phyloP scores from a whole-genome alignment of 2,329 filamentous ascomycete genomes.

The Akanthomyces lecanii region DNA sequence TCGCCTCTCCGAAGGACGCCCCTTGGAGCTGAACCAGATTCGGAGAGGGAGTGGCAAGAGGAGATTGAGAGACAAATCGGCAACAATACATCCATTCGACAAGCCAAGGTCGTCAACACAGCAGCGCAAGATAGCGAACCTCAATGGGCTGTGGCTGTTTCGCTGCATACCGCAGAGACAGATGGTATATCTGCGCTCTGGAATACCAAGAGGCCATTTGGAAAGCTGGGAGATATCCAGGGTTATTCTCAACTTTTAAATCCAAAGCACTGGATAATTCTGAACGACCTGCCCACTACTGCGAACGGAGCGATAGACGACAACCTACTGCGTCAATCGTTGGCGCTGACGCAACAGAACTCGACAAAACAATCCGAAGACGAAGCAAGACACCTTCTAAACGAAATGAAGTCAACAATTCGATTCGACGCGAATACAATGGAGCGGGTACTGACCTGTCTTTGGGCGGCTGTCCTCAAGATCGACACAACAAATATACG shows the following conservation, averaged over 20 bases:
- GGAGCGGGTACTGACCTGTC: neutral
- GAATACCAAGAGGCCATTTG: neutral
- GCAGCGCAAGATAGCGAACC: neutral
- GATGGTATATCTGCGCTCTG: neutral
- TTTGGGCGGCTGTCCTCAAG: neutral
- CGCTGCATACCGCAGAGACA: neutral
- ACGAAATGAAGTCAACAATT: neutral
- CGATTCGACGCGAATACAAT: neutral
- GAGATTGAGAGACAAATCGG: neutral
- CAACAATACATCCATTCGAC: neutral
- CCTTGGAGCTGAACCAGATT: too few relatives aligned
- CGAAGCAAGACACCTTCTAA: neutral
- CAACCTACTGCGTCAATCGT: neutral
- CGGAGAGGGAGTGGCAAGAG: neutral
- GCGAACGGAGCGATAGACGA: neutral
- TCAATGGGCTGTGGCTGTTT: neutral
- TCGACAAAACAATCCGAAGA: neutral
- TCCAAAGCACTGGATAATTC: neutral
- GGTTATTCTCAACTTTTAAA: neutral
- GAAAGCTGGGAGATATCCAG: neutral
- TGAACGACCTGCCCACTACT: neutral
- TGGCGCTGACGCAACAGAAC: neutral
- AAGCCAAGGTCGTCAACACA: neutral
- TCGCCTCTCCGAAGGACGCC: neutral
- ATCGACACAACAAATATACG: neutral